Base-by-base conservation (phyloP, 1,139 yeast species). In the Kodamaea sp. region DNA sequence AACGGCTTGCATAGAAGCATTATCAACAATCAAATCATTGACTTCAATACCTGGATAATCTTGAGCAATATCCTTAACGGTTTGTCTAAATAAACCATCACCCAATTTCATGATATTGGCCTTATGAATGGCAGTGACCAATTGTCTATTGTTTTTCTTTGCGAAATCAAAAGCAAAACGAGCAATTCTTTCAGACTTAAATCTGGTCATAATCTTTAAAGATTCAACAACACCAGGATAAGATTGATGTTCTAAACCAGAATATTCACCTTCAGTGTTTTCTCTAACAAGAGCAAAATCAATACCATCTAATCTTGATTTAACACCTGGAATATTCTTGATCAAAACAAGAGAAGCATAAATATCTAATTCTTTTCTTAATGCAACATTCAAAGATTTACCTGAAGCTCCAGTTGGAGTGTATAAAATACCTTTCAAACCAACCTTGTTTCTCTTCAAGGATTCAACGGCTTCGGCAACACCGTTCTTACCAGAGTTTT, bases 31-130 rank as follows among this genome's bases (percentile, higher is more conserved):
- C 80, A 92, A 86, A 69, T 90, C 96, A 65, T 81, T 82, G 55
- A 83, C 89, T 52, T 77, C 78, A 52, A 92, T 79, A 48, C 84
- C 85, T 49, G 95, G 92, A 75, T 90, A 89, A 65, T 84, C 90
- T 57, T 78, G 81, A 63, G 95, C 97, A 52, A 92, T 81, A 57
- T 84, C 87, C 67, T 88, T 84, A 58, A 90, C 88, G 52, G 96
- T 90, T 67, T 85, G 80, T 75, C 96, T 87, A 80, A 92, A 92
- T 59, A 92, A 79, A 67, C 98, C 98, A 65, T 92, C 98, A 63
- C 96, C 96, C 62, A 89, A 81, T 75, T 92, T 92, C 98, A 92
- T 92, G 61, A 92, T 92, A 79, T 92, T 92, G 53, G 98, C 98
- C 76, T 92, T 92, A 81, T 92, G 98, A 62, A 92, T 92, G 54